Evolutionary conservation across 192 early-diverging fungal genomes (phyloP).

Genomic region (Piromyces finnis): DNA sequence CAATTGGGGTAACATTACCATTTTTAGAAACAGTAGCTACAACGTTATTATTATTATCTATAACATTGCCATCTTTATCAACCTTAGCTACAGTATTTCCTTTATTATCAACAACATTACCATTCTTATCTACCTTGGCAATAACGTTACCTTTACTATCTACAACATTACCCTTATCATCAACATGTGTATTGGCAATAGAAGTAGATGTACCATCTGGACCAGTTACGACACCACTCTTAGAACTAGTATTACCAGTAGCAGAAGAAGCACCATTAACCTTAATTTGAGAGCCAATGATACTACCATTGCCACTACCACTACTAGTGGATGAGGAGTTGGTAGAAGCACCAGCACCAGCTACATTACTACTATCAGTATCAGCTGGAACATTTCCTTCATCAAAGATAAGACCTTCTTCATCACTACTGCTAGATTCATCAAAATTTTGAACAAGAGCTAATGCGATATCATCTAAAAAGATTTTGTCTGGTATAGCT

Average conservation of each 20-base stretch:
- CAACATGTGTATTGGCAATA: not conserved
- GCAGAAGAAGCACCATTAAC: not conserved
- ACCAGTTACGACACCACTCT: not conserved
- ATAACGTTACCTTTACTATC: not conserved
- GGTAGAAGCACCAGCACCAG: not conserved
- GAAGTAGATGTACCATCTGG: not conserved
- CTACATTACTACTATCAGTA: not conserved
- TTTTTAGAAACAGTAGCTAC: not conserved
- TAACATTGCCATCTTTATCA: not conserved
- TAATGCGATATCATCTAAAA: not conserved
- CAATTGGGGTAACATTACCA: not conserved
- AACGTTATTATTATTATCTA: not conserved
- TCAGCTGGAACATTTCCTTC: not conserved
- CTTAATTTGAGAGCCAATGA: not conserved
- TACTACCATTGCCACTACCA: not conserved
- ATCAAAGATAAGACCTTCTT: not conserved
- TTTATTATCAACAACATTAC: not conserved
- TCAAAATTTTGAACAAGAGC: not conserved
- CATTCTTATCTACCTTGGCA: not conserved
- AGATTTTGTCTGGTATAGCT: not conserved
- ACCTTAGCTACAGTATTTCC: not conserved
- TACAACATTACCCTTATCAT: not conserved
- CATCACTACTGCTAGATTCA: not conserved
- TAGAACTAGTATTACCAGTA: not conserved
- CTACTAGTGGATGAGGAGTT: not conserved